Evolutionary conservation across 202 grass and related monocot genomes (phyloP), one percentile per base, ranked within the genome.

Genomic region (Brachypodium distachyon): DNA sequence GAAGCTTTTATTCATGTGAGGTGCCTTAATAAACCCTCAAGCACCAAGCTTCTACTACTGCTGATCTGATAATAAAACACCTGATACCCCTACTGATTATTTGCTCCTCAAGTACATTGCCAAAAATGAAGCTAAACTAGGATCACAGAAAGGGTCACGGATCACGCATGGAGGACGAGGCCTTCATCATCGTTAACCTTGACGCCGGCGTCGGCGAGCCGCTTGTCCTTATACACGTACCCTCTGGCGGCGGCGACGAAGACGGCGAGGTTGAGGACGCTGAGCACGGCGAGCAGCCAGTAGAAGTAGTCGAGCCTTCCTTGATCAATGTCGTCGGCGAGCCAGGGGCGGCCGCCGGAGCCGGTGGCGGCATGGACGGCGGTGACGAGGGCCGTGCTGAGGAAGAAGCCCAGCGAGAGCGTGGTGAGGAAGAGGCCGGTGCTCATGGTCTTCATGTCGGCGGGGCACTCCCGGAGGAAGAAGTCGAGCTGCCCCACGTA

Each of bases 371-470:
- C 78, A 40, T 96, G 84, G 22, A 96, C 89, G 40, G 78, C 3
- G 67, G 4, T 52, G 11, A 96, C 92, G 38, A 96, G 58, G 1
- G 64, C 78, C 4, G 89, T 85, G 84, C 92, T 96, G 3, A 96
- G 47, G 81, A 96, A 96, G 83, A 85, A 90, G 3, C 92, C 92
- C 0, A 96, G 68, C 4, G 92, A 85, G 9, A 92, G 74, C 9
- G 92, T 92, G 92, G 70, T 85, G 14, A 96, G 80, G 81, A 96
- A 96, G 31, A 96, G 82, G 3, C 89, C 92, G 0, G 90, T 93
- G 81, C 90, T 93, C 84, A 93, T 90, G 5, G 90, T 93, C 84
- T 93, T 93, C 90, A 89, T 93, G 37, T 87, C 90, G 43, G 79
- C 69, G 1, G 90, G 90, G 46, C 90, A 90, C 47, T 93, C 90